Evolutionary conservation across 2,329 filamentous ascomycete species (phyloP).

Genomic region (Aspergillus pseudoviridinutans): DNA sequence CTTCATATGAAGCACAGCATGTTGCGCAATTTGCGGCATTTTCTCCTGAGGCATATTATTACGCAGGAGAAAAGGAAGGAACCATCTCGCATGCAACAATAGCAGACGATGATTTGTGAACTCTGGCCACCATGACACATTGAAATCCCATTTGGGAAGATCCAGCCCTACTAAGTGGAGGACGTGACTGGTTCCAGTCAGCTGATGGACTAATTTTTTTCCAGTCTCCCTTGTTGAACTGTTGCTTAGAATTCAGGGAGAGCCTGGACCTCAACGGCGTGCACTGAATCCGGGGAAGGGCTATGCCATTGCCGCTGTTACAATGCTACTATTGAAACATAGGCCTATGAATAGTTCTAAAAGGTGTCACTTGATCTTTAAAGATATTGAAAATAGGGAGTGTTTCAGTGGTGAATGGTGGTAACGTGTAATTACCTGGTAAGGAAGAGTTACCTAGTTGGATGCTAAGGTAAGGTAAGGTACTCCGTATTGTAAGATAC

Average conservation of each 20-base stretch:
- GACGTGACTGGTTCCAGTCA: constrained; percentile 12
- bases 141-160: constrained; percentile 14
- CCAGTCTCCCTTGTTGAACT: constrained; percentile 3
- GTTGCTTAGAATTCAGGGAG: background rate
- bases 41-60: constrained; percentile 9
- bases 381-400: background rate
- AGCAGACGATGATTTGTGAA: constrained; percentile 19
- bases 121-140: constrained; percentile 23
- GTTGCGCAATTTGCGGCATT: constrained; percentile 15
- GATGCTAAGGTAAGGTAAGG: background rate
- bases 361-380: background rate
- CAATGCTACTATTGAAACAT: background rate
- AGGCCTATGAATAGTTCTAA: background rate
- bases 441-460: too few relatives aligned
- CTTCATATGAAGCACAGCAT: background rate
- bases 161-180: constrained; percentile 22
- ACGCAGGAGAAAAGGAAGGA: constrained; percentile 17
- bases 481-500: background rate
- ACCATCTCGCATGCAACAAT: constrained; percentile 4
- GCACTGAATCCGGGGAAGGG: background rate
- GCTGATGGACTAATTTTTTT: constrained; percentile 13
- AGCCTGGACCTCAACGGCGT: background rate
- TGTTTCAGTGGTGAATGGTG: background rate
- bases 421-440: background rate
- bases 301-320: background rate